These are phyloP conservation scores for Backusella parvicylindrica DNA, from an alignment of 192 early-diverging fungal species.

Conservation along the genomic window DNA sequence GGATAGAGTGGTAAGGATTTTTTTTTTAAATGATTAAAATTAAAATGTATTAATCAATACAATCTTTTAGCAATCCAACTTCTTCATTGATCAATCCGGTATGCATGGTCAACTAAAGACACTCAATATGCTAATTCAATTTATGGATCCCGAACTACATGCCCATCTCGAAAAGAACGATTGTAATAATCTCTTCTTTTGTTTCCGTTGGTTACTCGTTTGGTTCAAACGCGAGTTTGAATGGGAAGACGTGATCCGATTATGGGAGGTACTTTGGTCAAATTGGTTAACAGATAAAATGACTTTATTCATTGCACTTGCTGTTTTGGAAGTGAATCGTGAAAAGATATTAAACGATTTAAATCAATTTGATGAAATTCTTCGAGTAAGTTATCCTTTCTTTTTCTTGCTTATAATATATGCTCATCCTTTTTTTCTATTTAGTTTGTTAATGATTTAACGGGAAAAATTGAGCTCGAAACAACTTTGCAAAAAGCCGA, in stretches of 20 bases:
- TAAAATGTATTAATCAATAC: no score
- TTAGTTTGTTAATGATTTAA: constrained; percentile 83
- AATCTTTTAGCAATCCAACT: constrained; percentile 76
- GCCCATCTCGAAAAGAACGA: constrained; percentile 68
- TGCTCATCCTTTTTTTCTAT: neutral
- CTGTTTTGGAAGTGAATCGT: constrained; percentile 83
- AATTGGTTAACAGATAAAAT: constrained; percentile 73
- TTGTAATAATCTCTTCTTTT: constrained; percentile 89
- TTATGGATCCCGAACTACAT: constrained; percentile 84
- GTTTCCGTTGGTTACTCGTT: constrained; percentile 96
- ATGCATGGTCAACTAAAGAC: constrained; percentile 87
- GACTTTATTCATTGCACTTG: constrained; percentile 88
- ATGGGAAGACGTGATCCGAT: constrained; percentile 73
- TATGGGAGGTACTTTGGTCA: constrained; percentile 91
- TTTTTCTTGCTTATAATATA: neutral
- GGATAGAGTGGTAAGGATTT: constrained; percentile 78
- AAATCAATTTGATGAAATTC: constrained; percentile 83
- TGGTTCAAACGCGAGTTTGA: constrained; percentile 97
- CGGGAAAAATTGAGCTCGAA: constrained; percentile 67
- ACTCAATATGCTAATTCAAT: constrained; percentile 76
- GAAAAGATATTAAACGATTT: constrained; percentile 71
- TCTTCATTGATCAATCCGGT: constrained; percentile 86
- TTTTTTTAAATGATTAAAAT: no score
- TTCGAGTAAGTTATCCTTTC: constrained; percentile 57
- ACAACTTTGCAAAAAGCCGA: constrained; percentile 71